phyloP scores from a whole-genome alignment of 176 grass and related monocot species.

The Bolboschoenus planiculmis region DNA sequence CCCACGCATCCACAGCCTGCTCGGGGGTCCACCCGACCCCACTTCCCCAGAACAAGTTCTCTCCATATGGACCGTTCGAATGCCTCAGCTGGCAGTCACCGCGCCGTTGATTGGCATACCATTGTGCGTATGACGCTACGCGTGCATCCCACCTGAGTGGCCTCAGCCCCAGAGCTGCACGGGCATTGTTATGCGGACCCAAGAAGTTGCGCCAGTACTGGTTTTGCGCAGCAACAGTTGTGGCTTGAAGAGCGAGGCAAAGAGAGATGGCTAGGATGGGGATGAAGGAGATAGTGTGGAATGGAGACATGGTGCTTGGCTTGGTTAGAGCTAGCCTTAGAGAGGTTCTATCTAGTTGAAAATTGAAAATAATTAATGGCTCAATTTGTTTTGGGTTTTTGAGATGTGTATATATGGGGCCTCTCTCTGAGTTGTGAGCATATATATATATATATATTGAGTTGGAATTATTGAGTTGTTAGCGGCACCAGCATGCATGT shows the following conservation, averaged over 20 bases:
- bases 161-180: slow-evolving; percentile 28
- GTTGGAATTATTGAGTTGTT: slow-evolving; percentile 25
- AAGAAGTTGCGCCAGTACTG: slow-evolving; percentile 36
- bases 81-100: slow-evolving; percentile 72
- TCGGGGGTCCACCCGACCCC: slow-evolving; percentile 43
- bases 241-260: slow-evolving; percentile 7
- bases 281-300: not conserved
- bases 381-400: slow-evolving; percentile 14
- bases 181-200: slow-evolving; percentile 43
- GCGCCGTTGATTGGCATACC: slow-evolving; percentile 47
- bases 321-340: not conserved
- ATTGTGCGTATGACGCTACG: slow-evolving; percentile 51
- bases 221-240: not conserved
- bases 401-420: not conserved
- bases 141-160: slow-evolving; percentile 43
- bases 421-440: not conserved
- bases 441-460: slow-evolving; percentile 10
- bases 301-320: slow-evolving; percentile 26
- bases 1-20: slow-evolving; percentile 63
- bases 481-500: slow-evolving; percentile 39
- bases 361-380: not conserved
- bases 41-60: slow-evolving; percentile 91
- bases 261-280: slow-evolving; percentile 17
- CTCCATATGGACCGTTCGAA: slow-evolving; percentile 63
- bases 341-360: not conserved